Evolutionary conservation across 352 stramenopile genomes (phyloP).

Genomic region (Globisporangium spiculum): DNA sequence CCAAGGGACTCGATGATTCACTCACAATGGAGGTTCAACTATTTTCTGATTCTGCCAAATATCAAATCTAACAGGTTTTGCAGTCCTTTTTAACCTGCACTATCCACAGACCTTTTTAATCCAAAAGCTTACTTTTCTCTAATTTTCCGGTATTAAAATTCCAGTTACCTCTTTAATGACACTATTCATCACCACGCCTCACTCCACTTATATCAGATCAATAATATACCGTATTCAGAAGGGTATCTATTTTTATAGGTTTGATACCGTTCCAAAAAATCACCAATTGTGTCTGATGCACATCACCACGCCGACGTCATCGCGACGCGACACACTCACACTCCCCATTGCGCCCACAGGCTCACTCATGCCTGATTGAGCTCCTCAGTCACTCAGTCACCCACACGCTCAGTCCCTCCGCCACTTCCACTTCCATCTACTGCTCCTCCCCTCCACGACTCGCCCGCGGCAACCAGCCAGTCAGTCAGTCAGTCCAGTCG

Average conservation of each 20-base stretch:
- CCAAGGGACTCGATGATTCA: background rate
- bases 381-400: background rate
- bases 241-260: background rate
- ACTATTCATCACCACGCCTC: background rate
- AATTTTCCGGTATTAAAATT: background rate
- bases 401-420: background rate
- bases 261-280: background rate
- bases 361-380: background rate
- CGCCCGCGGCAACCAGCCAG: background rate
- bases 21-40: background rate
- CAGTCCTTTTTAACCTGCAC: background rate
- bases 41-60: background rate
- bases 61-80: background rate
- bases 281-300: background rate
- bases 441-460: background rate
- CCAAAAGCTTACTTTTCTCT: background rate
- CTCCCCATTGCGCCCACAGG: background rate
- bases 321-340: background rate
- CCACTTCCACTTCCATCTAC: background rate
- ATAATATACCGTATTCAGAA: background rate
- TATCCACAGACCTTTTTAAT: background rate
- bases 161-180: background rate
- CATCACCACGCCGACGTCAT: conserved; percentile 1
- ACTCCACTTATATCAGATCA: no score
- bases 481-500: background rate